Base-by-base conservation (phyloP, 73 alveolate species). In the Stentor roeselii region DNA sequence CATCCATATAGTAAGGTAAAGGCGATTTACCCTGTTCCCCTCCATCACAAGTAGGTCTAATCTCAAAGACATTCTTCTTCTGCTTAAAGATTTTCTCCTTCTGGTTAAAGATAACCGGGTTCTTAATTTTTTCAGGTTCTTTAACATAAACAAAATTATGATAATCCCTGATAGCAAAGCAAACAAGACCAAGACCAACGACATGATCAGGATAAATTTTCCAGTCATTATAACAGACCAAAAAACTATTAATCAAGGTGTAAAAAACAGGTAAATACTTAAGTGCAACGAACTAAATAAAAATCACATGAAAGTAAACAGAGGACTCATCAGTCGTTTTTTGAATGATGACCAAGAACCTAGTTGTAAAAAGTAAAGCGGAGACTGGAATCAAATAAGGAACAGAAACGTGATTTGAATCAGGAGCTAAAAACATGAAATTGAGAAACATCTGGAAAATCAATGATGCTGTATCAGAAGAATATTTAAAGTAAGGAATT, bases 31-130 rank as follows among this genome's bases (percentile, higher is more conserved):
- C 80, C 34, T 67, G 80, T 1, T 21, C 34, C 37, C 80, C 80
- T 30, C 80, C 80, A 67, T 67, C 80, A 21, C 14, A 11, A 27
- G 42, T 0, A 1, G 80, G 80, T 40, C 80, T 67, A 50, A 50
- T 6, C 21, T 50, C 67, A 50, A 50, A 50, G 21, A 50, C 67
- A n/a, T n/a, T n/a, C n/a, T n/a, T n/a, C n/a, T n/a, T n/a, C n/a
- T n/a, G n/a, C n/a, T n/a, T n/a, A n/a, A n/a, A n/a, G n/a, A n/a
- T n/a, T n/a, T n/a, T n/a, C 67, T 50, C 30, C 21, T 50, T 21
- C 6, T 50, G 21, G 6, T 50, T 21, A 50, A 50, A 11, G 6
- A 11, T 50, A 6, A 11, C 21, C 6, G 67, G 67, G 6, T 50
- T 50, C 67, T 50, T 50, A 50, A 50, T 50, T 50, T 50, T 6